phyloP scores from a whole-genome alignment of 495 filamentous ascomycete genomes.

The Penicillium flavigenum region DNA sequence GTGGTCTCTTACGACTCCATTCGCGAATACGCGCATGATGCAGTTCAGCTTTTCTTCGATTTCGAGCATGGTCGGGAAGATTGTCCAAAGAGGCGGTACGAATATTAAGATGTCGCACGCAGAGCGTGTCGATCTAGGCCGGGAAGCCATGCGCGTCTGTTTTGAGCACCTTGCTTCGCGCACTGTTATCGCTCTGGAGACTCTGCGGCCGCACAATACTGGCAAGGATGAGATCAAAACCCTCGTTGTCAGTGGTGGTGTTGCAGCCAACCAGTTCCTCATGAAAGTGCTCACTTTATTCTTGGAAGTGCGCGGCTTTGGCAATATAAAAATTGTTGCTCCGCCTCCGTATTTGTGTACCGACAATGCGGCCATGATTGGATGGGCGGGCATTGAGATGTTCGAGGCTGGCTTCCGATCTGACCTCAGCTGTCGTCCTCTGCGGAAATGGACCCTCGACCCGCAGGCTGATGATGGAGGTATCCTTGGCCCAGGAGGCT shows the following conservation, averaged over 20 bases:
- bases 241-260: constrained; percentile 84
- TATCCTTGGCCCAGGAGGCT: constrained; percentile 44
- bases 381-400: constrained; percentile 93
- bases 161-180: constrained; percentile 86
- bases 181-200: constrained; percentile 63
- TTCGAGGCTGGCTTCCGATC: constrained; percentile 73
- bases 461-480: constrained; percentile 52
- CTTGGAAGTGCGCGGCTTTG: constrained; percentile 63
- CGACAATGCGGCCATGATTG: constrained; percentile 98
- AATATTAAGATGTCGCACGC: constrained; percentile 21
- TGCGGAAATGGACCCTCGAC: constrained; percentile 81
- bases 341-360: constrained; percentile 79
- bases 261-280: constrained; percentile 79
- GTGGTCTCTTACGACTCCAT: constrained; percentile 59
- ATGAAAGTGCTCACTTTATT: constrained; percentile 61
- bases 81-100: constrained; percentile 38
- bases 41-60: constrained; percentile 67
- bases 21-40: constrained; percentile 50
- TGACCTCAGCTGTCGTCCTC: constrained; percentile 54
- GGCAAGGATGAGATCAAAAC: constrained; percentile 47
- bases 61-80: constrained; percentile 50
- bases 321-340: constrained; percentile 60
- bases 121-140: constrained; percentile 64
- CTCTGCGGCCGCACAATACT: constrained; percentile 27
- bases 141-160: constrained; percentile 69